Evolutionary conservation across 2,329 filamentous ascomycete species (phyloP).

Genomic region (Fusarium continuum): DNA sequence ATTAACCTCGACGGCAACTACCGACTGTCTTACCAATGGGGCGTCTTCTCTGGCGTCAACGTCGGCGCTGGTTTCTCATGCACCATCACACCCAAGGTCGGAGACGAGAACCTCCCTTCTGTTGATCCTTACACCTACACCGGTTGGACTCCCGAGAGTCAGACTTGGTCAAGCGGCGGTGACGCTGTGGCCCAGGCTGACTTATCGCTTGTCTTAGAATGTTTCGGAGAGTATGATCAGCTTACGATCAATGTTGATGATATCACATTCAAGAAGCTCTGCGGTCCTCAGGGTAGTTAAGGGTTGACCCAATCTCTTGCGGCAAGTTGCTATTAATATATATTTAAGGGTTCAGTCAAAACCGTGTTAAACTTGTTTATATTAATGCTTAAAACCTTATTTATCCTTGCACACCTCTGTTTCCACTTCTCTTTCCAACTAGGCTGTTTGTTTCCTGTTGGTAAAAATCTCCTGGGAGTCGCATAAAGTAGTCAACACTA

Average conservation of each 20-base stretch:
- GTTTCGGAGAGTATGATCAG: not conserved
- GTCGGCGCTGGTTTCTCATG: not conserved
- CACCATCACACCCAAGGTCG: not conserved
- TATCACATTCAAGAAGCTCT: not conserved
- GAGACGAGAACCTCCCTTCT: rapidly evolving
- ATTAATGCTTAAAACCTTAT: too few relatives aligned
- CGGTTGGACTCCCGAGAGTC: not conserved
- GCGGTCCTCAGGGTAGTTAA: not conserved
- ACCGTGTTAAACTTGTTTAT: too few relatives aligned
- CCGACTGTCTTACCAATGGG: not conserved
- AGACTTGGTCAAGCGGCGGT: not conserved
- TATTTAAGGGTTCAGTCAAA: too few relatives aligned
- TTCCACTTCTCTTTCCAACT: too few relatives aligned
- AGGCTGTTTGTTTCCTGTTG: too few relatives aligned
- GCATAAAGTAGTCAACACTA: too few relatives aligned
- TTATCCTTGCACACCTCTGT: too few relatives aligned
- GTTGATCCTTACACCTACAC: rapidly evolving
- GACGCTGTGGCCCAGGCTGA: not conserved
- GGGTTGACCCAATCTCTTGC: too few relatives aligned
- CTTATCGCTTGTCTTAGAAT: rapidly evolving
- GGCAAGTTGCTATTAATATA: too few relatives aligned
- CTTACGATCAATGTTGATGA: not conserved
- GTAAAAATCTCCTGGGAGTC: too few relatives aligned
- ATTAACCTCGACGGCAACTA: not conserved
- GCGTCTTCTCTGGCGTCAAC: rapidly evolving